phyloP scores from a whole-genome alignment of 2,329 filamentous ascomycete species.

The Diaporthe sp. region DNA sequence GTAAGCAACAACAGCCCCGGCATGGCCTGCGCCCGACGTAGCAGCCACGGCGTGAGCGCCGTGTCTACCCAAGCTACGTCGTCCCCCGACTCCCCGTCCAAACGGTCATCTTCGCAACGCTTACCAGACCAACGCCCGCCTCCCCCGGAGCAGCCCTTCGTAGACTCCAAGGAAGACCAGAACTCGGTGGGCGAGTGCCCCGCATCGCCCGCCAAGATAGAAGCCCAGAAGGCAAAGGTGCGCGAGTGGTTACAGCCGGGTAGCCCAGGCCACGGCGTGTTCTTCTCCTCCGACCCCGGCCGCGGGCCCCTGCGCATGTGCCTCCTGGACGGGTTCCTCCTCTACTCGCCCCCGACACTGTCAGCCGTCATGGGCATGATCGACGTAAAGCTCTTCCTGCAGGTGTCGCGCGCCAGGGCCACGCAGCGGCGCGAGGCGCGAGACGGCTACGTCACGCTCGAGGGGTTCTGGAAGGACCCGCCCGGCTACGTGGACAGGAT shows the following conservation, averaged over 20 bases:
- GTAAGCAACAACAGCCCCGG: conserved; percentile 56
- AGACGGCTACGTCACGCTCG: conserved; percentile 81
- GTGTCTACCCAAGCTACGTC: conserved; percentile 8
- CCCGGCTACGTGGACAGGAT: conserved; percentile 93
- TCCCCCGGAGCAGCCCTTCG: conserved; percentile 51
- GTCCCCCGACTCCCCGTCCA: conserved; percentile 37
- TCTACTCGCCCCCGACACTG: conserved; percentile 71
- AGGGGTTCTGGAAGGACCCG: conserved; percentile 96
- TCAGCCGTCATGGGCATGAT: conserved; percentile 69
- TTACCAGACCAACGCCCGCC: conserved; percentile 28
- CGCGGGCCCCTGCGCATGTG: conserved; percentile 61
- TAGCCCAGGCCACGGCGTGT: conserved; percentile 53
- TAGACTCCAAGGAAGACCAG: conserved; percentile 70
- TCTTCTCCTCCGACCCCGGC: conserved; percentile 36
- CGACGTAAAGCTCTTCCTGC: conserved; percentile 82
- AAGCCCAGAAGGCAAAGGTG: conserved; percentile 58
- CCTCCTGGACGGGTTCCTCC: conserved; percentile 88
- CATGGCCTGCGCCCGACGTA: conserved; percentile 39
- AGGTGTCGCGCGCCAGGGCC: conserved; percentile 72
- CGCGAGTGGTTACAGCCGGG: conserved; percentile 56
- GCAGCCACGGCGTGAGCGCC: conserved; percentile 41
- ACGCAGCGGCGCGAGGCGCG: conserved; percentile 74
- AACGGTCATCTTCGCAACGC: conserved; percentile 43
- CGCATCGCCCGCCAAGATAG: conserved; percentile 58
- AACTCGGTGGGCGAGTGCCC: conserved; percentile 69